Base-by-base conservation (phyloP, 2,329 filamentous ascomycete genomes). In the Fusarium floridanum region DNA sequence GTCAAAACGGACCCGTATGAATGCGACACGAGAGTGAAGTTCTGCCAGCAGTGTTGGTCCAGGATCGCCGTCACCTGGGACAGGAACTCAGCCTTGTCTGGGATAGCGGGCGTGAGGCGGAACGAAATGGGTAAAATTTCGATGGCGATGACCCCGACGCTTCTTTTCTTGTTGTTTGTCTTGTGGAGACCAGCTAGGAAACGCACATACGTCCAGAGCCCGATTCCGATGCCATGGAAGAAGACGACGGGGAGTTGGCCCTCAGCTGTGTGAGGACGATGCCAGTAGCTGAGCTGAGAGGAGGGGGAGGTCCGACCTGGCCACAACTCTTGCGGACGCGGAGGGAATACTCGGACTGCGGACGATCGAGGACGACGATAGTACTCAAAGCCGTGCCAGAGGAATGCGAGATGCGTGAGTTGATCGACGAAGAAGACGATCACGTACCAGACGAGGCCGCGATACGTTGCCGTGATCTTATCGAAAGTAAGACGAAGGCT, bases 171-270 rank as follows among this genome's bases (percentile, higher is more conserved):
- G 5, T 76, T 72, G 2, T 73, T 77, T n/a, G 78, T 76, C 5
- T 77, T 69, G 71, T 86, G 85, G 43, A 93, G 81, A 5, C 64
- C 60, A 88, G 86, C 79, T 2, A 94, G 82, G 76, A 92, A 92
- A 17, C 82, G 80, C 14, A 87, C 83, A 75, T 94, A 93, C 0
- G 91, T 88, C 78, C 89, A 88, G 3, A 94, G 85, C 0, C 92
- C 92, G 67, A 94, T 86, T 48, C 92, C 91, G 59, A 94, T 93
- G 17, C 92, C 92, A 75, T 94, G 92, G 57, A 94, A 85, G 81
- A 93, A 94, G 5, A 94, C 81, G 9, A 94, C 81, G 0, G 92
- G 92, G 0, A 88, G 82, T 61, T 86, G 86, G 9, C 71, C 69
- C 6, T 67, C 27, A 12, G 73, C 72, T 2, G 89, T 89, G 77